Conservation (phyloP, 2,329 filamentous ascomycete species). For the Phyllosticta citrichinensis region DNA sequence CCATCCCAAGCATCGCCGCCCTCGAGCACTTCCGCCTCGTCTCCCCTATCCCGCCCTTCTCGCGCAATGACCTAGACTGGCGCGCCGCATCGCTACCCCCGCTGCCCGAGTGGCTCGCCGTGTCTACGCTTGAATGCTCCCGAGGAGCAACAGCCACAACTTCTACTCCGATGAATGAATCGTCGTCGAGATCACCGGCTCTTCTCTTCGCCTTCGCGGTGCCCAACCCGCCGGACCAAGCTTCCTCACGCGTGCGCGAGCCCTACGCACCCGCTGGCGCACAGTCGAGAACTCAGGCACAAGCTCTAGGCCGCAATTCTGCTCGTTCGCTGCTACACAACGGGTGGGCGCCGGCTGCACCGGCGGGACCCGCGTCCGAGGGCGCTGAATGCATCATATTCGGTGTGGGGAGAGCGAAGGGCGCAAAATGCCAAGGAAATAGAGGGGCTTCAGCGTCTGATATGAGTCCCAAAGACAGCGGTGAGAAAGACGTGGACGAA, state of each 20-base stretch:
- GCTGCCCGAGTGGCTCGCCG: constrained; percentile 52
- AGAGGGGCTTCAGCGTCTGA: too few relatives aligned
- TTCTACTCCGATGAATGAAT: constrained; percentile 44
- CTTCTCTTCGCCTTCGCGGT: constrained; percentile 47
- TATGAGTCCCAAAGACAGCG: constrained; percentile 37
- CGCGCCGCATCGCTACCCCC: constrained; percentile 32
- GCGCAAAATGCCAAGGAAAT: constrained; percentile 1
- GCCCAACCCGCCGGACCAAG: constrained; percentile 11
- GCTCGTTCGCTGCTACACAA: not conserved
- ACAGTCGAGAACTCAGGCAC: constrained; percentile 5
- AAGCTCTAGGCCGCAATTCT: not conserved
- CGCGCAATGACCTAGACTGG: constrained; percentile 33
- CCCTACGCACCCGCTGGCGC: constrained; percentile 19
- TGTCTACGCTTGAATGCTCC: constrained; percentile 43
- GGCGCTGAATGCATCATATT: constrained; percentile 47
- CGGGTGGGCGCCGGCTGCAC: not conserved
- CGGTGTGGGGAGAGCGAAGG: constrained; percentile 47
- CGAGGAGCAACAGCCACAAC: constrained; percentile 29
- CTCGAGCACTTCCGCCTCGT: constrained; percentile 53
- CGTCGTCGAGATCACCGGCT: constrained; percentile 28
- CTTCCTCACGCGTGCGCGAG: not conserved
- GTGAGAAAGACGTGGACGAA: constrained; percentile 18
- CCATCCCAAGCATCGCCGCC: constrained; percentile 44
- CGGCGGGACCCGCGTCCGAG: constrained; percentile 10
- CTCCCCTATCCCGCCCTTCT: constrained; percentile 39